A percentile compares a stretch with the other conserved stretches of the same genome.
Evolutionary conservation across 306 rosid genomes (phyloP).

Genomic region (Vachellia pachyceras): DNA sequence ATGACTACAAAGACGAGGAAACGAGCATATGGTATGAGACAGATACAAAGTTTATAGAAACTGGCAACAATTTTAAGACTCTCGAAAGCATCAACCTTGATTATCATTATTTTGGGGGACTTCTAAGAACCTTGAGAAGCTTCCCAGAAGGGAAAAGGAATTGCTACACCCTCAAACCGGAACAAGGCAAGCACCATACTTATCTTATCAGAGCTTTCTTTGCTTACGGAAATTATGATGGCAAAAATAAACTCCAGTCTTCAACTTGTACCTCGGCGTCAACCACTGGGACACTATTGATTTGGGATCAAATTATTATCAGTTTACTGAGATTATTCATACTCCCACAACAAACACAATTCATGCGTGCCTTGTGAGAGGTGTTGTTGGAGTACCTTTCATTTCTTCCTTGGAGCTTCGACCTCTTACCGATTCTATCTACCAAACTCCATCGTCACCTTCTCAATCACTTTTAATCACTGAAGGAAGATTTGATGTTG

Average conservation of each 20-base stretch:
- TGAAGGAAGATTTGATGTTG: conserved; percentile 31
- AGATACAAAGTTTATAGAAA: neutral
- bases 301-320: rapidly evolving
- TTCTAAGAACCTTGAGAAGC: neutral
- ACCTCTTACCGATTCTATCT: conserved; percentile 23
- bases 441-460: neutral
- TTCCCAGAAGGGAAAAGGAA: neutral
- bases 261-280: conserved; percentile 51
- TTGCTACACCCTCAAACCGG: neutral
- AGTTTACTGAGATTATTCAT: conserved; percentile 17
- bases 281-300: conserved; percentile 40
- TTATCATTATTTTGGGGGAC: neutral
- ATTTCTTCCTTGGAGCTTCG: conserved; percentile 51
- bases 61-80: neutral
- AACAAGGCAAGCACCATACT: neutral
- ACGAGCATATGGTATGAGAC: neutral
- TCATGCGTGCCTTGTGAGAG: conserved; percentile 47
- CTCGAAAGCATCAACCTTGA: neutral
- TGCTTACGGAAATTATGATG: conserved; percentile 48
- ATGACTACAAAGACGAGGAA: neutral
- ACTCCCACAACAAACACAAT: conserved; percentile 35
- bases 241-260: conserved; percentile 32
- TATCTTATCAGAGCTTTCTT: conserved; percentile 49
- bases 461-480: neutral
- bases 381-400: neutral